Evolutionary conservation across 2,329 filamentous ascomycete species (phyloP).

Genomic region (Colletotrichum viniferum): DNA sequence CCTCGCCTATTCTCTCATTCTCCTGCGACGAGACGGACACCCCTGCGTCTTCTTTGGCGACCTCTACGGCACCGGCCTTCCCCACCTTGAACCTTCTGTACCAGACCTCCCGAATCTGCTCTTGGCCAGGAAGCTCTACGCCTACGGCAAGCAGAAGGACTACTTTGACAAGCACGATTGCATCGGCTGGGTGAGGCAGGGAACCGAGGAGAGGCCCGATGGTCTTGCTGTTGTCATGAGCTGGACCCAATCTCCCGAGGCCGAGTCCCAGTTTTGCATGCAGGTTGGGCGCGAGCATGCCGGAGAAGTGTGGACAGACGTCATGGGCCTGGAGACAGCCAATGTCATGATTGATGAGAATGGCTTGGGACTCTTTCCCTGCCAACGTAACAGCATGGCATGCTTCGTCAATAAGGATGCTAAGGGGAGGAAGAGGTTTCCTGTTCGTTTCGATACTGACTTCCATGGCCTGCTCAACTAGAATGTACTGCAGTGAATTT

Average conservation of each 20-base stretch:
- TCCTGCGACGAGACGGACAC: conserved; percentile 11
- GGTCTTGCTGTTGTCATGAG: conserved; percentile 7
- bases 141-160: conserved; percentile 4
- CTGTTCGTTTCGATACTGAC: not conserved
- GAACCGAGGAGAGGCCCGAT: not conserved
- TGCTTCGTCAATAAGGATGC: conserved; percentile 8
- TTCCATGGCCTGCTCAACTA: not conserved
- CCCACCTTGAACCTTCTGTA: not conserved
- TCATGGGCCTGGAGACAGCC: not conserved
- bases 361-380: not conserved
- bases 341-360: conserved; percentile 4
- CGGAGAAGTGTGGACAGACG: conserved; percentile 6
- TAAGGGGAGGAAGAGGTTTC: conserved; percentile 7
- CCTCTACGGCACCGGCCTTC: not conserved
- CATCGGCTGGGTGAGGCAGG: conserved; percentile 11
- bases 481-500: not conserved
- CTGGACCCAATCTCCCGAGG: not conserved
- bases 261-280: conserved; percentile 6
- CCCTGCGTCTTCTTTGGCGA: conserved; percentile 19
- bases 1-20: conserved; percentile 5
- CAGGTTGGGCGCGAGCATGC: conserved; percentile 3
- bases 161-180: conserved; percentile 7
- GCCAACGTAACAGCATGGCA: not conserved
- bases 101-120: not conserved
- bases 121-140: conserved; percentile 3